These are phyloP conservation scores for Tetrapisispora iriomotensis DNA, from an alignment of 805 yeast species.

Conservation along the genomic window DNA sequence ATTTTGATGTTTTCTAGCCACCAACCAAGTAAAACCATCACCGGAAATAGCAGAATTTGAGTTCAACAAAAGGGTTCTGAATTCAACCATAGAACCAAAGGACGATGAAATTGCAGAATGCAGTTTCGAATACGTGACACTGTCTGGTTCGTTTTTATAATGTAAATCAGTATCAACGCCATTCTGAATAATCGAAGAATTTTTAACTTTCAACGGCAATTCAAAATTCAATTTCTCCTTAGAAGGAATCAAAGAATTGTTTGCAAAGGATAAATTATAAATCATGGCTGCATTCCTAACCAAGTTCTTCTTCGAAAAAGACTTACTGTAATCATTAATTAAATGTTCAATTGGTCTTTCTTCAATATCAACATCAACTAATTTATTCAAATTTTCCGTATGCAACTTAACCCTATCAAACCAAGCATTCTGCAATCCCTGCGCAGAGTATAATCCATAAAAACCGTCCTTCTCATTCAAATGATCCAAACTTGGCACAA, in stretches of 20 bases:
- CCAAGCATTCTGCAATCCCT: conserved; percentile 45
- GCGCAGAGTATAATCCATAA: conserved; percentile 39
- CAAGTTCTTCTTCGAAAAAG: conserved; percentile 25
- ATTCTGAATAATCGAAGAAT: conserved; percentile 20
- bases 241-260: conserved; percentile 27
- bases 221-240: conserved; percentile 15
- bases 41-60: conserved; percentile 71
- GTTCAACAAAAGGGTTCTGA: conserved; percentile 57
- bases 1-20: conserved; percentile 38
- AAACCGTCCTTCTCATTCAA: conserved; percentile 31
- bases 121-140: conserved; percentile 29
- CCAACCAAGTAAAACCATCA: conserved; percentile 85
- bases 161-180: conserved; percentile 27
- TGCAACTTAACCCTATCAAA: conserved; percentile 34
- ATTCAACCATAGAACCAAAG: conserved; percentile 71
- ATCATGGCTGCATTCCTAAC: conserved; percentile 34
- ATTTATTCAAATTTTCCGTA: conserved; percentile 33
- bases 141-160: conserved; percentile 27
- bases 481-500: conserved; percentile 19
- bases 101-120: conserved; percentile 43
- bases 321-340: conserved; percentile 22
- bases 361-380: not conserved
- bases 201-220: conserved; percentile 14
- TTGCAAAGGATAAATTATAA: conserved; percentile 31
- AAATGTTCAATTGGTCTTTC: conserved; percentile 7